phyloP scores from a whole-genome alignment of 2,329 filamentous ascomycete species.

The Pseudocercospora cruenta region DNA sequence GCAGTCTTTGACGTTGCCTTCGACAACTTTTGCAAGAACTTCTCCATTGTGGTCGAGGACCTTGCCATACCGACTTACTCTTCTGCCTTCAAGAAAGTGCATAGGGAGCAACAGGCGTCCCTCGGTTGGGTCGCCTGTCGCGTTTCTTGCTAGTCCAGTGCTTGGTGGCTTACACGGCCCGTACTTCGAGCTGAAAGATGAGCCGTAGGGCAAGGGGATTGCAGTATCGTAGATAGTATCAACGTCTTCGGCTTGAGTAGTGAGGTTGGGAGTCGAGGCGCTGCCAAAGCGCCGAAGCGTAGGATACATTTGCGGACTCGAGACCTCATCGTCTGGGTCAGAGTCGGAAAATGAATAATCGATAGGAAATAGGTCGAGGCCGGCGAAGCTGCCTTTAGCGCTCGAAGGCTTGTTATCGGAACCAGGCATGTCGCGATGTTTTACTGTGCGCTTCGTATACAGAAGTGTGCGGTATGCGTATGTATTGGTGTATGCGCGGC shows the following conservation, averaged over 20 bases:
- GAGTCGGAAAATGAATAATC: background rate
- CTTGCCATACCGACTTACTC: background rate
- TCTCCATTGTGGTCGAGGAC: constrained; percentile 1
- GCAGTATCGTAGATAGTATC: background rate
- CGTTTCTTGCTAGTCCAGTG: background rate
- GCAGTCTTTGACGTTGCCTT: background rate
- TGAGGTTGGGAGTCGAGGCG: background rate
- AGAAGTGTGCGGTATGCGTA: background rate
- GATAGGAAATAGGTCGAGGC: background rate
- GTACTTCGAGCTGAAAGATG: background rate
- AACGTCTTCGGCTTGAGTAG: background rate
- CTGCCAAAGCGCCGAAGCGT: background rate
- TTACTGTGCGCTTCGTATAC: background rate
- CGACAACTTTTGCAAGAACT: background rate
- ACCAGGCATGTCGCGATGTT: background rate
- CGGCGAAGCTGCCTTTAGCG: background rate
- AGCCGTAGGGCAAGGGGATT: background rate
- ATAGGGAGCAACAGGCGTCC: background rate
- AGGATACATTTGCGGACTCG: background rate
- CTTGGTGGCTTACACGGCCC: background rate
- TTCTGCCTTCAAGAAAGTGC: background rate
- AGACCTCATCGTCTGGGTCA: background rate
- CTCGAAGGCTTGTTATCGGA: background rate
- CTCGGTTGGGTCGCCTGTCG: background rate
- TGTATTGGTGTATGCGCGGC: background rate